These are phyloP conservation scores for Taphrina pruni DNA, from an alignment of 1,139 yeast genomes.

Conservation along the genomic window DNA sequence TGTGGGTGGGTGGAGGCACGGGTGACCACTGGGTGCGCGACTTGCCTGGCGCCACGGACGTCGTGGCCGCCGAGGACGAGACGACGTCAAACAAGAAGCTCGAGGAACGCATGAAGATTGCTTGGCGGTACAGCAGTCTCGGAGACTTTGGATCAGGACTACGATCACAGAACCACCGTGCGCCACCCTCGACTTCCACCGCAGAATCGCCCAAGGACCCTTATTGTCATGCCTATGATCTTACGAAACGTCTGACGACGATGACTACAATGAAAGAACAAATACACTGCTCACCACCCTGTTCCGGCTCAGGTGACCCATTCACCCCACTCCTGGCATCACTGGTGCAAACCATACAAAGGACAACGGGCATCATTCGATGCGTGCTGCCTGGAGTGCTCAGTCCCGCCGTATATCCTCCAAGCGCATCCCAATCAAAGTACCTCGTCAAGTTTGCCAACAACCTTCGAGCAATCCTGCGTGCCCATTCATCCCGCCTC, in stretches of 20 bases:
- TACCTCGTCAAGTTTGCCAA: conserved; percentile 68
- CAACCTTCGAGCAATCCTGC: conserved; percentile 62
- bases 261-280: conserved; percentile 4
- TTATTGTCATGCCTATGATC: conserved; percentile 45
- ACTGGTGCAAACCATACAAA: conserved; percentile 36
- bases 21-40: conserved; percentile 69
- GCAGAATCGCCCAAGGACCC: conserved; percentile 31
- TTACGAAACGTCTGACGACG: conserved; percentile 43
- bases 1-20: conserved; percentile 67
- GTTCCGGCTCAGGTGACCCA: conserved; percentile 34
- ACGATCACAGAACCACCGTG: conserved; percentile 10
- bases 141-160: conserved; percentile 51
- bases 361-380: conserved; percentile 57
- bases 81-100: conserved; percentile 49
- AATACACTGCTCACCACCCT: conserved; percentile 19
- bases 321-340: conserved; percentile 42
- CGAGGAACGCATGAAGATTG: conserved; percentile 68
- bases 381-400: conserved; percentile 75
- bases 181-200: conserved; percentile 38
- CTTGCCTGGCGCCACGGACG: conserved; percentile 61
- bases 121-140: conserved; percentile 78
- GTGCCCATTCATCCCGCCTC: conserved; percentile 58
- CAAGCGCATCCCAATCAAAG: conserved; percentile 58
- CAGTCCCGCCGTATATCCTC: conserved; percentile 77
- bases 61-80: conserved; percentile 63